Evolutionary conservation across 139 green algal species (phyloP), one percentile per base, ranked within the genome.

Genomic region (Tetratostichococcus sp.): DNA sequence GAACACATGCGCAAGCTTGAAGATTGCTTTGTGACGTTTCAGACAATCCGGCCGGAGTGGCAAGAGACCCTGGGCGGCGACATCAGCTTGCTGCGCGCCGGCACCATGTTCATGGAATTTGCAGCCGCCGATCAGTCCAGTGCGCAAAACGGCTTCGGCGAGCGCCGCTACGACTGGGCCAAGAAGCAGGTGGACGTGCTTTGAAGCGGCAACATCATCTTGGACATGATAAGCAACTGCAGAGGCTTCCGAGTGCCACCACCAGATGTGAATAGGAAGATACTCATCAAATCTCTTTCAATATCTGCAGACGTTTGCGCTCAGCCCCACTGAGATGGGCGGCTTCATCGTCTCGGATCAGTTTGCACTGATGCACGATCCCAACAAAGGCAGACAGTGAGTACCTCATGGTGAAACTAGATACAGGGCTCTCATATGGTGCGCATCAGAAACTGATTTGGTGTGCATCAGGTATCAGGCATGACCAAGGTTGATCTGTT

Each of bases 291-390:
- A n/a, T n/a, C n/a, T n/a, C n/a, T n/a, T n/a, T n/a, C n/a, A n/a
- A n/a, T n/a, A 34, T 32, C 43, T 34, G 43, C 71, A 75, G 71
- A 75, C 71, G 17, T 69, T 75, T 50, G 57, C 50, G 23, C 50
- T 75, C 4, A 50, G 50, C 50, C 30, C 57, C 30, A 30, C 39
- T 21, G 71, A 75, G 50, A 31, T 75, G 43, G 71, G 43, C 11
- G 30, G 22, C 17, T 32, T 75, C 3, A 69, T 75, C 34, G 50
- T 69, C 19, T 26, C 6, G 6, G 34, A 34, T 42, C 69, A 31
- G 6, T 69, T 69, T 28, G 22, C 35, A 21, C 31, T 75, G 23
- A 69, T 69, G 19, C 71, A 75, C 30, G 71, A 75, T 39, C 50
- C 71, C 5, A 43, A 33, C 14, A 75, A 69, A 17, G 71, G 71